Conservation (phyloP, 2,329 filamentous ascomycete species). For the Neurospora sp. region DNA sequence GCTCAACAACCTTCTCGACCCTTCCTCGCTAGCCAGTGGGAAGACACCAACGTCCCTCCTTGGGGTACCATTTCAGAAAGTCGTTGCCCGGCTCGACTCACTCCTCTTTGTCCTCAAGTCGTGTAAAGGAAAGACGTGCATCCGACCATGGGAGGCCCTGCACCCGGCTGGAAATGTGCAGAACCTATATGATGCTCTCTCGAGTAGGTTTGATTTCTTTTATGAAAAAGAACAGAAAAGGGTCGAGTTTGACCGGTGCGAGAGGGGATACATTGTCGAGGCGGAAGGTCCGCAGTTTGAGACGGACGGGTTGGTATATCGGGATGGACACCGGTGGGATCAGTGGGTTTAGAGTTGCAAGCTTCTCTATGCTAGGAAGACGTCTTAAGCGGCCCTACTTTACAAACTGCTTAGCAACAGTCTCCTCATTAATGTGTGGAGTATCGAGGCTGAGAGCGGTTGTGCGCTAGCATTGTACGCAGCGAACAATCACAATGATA, state of each 20-base stretch:
- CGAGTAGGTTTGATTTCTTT: conserved; percentile 38
- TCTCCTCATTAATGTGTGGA: too few species aligned
- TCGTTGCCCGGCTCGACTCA: conserved; percentile 44
- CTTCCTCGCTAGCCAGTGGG: conserved; percentile 2
- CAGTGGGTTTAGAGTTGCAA: conserved; percentile 18
- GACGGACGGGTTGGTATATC: conserved; percentile 19
- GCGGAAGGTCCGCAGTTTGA: conserved; percentile 44
- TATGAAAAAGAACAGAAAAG: conserved; percentile 38
- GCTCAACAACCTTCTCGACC: conserved; percentile 32
- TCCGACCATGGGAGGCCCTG: conserved; percentile 45
- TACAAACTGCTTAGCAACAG: too few species aligned
- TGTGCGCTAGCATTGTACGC: too few species aligned
- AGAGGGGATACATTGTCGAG: conserved; percentile 43
- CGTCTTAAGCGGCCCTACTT: too few species aligned
- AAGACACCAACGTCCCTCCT: conserved; percentile 18
- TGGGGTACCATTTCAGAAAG: conserved; percentile 26
- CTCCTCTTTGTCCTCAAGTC: conserved; percentile 52
- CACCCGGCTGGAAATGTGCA: conserved; percentile 43
- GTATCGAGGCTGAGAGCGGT: too few species aligned
- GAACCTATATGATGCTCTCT: conserved; percentile 41
- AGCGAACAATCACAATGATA: too few species aligned
- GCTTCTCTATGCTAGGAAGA: not conserved
- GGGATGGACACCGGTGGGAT: conserved; percentile 18
- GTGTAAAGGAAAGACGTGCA: conserved; percentile 44
- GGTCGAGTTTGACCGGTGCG: conserved; percentile 44